Conservation (phyloP, 2,329 filamentous ascomycete genomes). For the Dactylellina sp. region DNA sequence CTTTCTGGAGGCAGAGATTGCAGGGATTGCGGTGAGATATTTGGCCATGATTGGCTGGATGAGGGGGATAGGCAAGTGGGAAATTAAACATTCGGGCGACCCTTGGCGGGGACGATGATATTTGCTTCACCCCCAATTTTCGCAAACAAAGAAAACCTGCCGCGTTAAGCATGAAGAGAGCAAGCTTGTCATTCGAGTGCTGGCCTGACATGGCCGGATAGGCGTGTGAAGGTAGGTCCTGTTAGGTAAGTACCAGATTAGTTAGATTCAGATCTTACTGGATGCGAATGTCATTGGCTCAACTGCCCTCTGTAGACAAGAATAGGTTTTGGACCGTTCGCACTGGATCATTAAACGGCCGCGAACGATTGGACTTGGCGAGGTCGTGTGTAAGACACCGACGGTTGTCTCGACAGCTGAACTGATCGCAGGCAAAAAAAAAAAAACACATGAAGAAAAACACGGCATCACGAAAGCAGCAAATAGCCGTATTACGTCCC, state of each 20-base stretch:
- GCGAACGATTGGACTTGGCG: conserved; percentile 36
- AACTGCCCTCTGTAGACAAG: conserved; percentile 27
- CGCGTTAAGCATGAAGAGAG: conserved; percentile 39
- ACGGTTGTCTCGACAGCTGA: conserved; percentile 27
- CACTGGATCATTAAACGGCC: conserved; percentile 15
- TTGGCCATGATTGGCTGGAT: conserved; percentile 54
- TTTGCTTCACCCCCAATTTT: conserved; percentile 17
- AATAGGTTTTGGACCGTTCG: conserved; percentile 18
- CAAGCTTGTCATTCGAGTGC: conserved; percentile 26
- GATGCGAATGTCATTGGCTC: conserved; percentile 37
- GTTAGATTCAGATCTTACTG: neutral
- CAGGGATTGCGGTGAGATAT: conserved; percentile 55
- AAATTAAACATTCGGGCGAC: conserved; percentile 49
- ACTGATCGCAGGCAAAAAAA: neutral
- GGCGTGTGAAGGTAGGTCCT: conserved; percentile 11
- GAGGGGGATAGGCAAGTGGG: conserved; percentile 43
- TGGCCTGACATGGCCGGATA: no score
- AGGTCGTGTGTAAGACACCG: conserved; percentile 8
- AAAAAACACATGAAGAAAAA: no score
- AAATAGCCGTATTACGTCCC: conserved; percentile 14
- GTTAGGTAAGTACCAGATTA: neutral
- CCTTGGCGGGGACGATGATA: conserved; percentile 37
- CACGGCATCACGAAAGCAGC: no score
- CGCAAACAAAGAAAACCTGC: conserved; percentile 32
- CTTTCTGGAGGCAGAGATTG: conserved; percentile 38